These are phyloP conservation scores for Pezicula radicicola DNA, from an alignment of 2,329 filamentous ascomycete species.

Conservation along the genomic window DNA sequence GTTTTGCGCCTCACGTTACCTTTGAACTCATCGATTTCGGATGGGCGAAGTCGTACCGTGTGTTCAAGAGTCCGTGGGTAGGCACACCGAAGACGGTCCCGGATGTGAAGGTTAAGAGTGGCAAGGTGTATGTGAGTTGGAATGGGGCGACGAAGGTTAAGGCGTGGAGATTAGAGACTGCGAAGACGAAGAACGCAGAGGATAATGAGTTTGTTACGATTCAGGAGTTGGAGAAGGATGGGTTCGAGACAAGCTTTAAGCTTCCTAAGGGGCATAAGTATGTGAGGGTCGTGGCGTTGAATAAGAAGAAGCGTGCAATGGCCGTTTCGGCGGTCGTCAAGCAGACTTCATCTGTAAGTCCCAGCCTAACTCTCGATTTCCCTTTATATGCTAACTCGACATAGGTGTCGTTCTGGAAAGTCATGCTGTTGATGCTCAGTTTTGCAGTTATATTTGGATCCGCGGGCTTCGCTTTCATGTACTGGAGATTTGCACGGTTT, in stretches of 20 bases:
- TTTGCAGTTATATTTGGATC: background rate
- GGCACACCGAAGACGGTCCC: slow-evolving; percentile 23
- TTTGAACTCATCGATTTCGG: slow-evolving; percentile 17
- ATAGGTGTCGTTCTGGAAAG: slow-evolving; percentile 1
- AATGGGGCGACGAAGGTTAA: slow-evolving; percentile 31
- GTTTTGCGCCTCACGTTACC: slow-evolving; percentile 32
- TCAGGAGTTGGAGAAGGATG: slow-evolving; percentile 6
- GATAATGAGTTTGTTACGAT: slow-evolving; percentile 9
- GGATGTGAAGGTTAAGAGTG: slow-evolving; percentile 14
- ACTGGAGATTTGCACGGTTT: background rate
- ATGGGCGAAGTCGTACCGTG: slow-evolving; percentile 22
- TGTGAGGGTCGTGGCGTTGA: slow-evolving; percentile 11
- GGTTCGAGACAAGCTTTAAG: slow-evolving; percentile 14
- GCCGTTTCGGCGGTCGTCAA: slow-evolving; percentile 10
- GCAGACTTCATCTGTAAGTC: slow-evolving; percentile 6
- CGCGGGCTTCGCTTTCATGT: background rate
- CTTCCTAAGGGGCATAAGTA: slow-evolving; percentile 4
- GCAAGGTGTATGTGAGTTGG: slow-evolving; percentile 28
- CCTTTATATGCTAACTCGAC: slow-evolving; percentile 3
- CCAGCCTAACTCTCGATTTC: background rate
- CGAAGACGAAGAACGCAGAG: background rate
- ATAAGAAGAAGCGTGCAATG: slow-evolving; percentile 4
- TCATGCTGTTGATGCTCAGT: background rate
- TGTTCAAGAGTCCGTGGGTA: slow-evolving; percentile 24
- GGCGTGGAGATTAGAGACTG: slow-evolving; percentile 13